Evolutionary conservation across 202 grass and related monocot species (phyloP).

Genomic region (Zizania palustris): DNA sequence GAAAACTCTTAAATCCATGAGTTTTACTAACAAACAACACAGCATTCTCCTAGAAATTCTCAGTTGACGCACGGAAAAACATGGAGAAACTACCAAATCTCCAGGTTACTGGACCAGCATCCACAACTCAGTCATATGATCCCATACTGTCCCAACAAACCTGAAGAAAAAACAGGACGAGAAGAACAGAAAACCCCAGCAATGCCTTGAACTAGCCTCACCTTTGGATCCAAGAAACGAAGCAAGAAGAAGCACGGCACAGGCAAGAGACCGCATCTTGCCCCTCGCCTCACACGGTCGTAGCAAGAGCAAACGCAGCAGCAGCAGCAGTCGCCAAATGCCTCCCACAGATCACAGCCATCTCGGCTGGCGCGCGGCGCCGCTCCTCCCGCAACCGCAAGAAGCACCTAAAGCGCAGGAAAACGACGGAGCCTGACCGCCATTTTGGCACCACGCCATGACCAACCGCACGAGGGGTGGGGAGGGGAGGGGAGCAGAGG

Average conservation of each 20-base stretch:
- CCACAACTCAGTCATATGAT: background rate
- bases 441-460: conserved; percentile 51
- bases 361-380: background rate
- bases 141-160: background rate
- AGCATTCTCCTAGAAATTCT: background rate
- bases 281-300: background rate
- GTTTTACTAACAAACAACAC: background rate
- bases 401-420: conserved; percentile 34
- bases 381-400: conserved; percentile 16
- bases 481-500: background rate
- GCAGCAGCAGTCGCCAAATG: conserved; percentile 23
- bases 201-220: conserved; percentile 43
- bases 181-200: background rate
- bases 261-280: conserved; percentile 46
- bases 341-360: conserved; percentile 28
- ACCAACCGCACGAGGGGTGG: conserved; percentile 20
- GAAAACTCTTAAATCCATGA: background rate
- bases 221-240: conserved; percentile 70
- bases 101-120: background rate
- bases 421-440: conserved; percentile 21
- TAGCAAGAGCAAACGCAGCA: background rate
- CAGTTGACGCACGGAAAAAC: background rate
- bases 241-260: conserved; percentile 47
- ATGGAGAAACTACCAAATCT: background rate
- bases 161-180: background rate